Percentiles rank a stretch among this genome's conserved stretches.
phyloP scores from a whole-genome alignment of 768 basidiomycete genomes.

The Podaxis rugospora region DNA sequence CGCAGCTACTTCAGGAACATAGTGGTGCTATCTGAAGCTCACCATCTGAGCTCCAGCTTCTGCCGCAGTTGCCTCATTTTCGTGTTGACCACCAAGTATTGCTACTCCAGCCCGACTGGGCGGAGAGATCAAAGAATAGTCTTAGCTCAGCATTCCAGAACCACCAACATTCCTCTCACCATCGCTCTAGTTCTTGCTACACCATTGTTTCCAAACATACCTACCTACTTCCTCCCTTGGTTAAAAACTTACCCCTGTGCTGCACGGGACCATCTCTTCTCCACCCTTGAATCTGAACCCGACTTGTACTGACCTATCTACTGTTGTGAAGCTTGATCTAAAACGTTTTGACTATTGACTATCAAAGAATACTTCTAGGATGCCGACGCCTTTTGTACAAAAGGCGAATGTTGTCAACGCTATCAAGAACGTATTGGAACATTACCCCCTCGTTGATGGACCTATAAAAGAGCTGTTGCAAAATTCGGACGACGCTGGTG shows the following conservation, averaged over 20 bases:
- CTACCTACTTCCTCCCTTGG: neutral
- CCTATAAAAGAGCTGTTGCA: constrained; percentile 40
- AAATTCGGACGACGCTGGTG: constrained; percentile 47
- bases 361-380: neutral
- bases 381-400: constrained; percentile 1
- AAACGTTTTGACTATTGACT: neutral
- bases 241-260: too few relatives aligned
- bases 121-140: neutral
- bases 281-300: too few relatives aligned
- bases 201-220: neutral
- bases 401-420: neutral
- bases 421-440: constrained; percentile 26
- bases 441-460: constrained; percentile 39
- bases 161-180: neutral
- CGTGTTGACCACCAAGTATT: neutral
- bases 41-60: neutral
- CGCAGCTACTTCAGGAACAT: neutral
- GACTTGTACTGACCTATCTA: neutral
- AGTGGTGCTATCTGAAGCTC: constrained; percentile 1
- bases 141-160: neutral
- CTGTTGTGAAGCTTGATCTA: neutral
- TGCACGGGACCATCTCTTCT: too few relatives aligned
- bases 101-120: neutral
- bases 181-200: neutral
- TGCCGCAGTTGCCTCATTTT: neutral